phyloP scores from a whole-genome alignment of 2,329 filamentous ascomycete genomes.

The Aureobasidium sp. region DNA sequence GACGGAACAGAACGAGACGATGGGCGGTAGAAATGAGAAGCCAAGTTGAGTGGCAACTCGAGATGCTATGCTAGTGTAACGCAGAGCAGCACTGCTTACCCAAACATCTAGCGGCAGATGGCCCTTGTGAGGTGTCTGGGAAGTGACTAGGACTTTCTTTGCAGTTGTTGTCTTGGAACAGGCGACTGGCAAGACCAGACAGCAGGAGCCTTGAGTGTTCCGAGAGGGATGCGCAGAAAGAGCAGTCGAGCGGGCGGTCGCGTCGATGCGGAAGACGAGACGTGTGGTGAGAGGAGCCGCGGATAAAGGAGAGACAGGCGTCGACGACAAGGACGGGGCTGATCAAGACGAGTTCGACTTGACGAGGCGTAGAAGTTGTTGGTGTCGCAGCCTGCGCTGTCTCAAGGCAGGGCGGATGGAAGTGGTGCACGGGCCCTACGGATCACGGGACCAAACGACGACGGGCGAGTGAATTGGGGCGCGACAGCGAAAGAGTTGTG shows the following conservation, averaged over 20 bases:
- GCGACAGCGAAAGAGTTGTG: slow-evolving; percentile 3
- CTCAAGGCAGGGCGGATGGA: background rate
- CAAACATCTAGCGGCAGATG: slow-evolving; percentile 12
- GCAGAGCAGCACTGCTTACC: slow-evolving; percentile 9
- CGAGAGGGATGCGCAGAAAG: background rate
- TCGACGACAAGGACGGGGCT: background rate
- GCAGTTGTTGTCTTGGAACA: background rate
- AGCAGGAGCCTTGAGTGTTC: background rate
- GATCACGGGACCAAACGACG: background rate
- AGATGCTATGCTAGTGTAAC: slow-evolving; percentile 4
- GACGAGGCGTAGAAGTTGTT: background rate
- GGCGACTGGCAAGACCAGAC: background rate
- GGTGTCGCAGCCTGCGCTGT: background rate
- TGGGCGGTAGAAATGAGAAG: slow-evolving; percentile 15
- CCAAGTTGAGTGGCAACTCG: slow-evolving; percentile 12
- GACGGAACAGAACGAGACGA: background rate
- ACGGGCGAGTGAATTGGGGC: background rate
- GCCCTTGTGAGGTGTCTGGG: slow-evolving; percentile 9
- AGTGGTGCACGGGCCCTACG: background rate
- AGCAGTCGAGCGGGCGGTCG: background rate
- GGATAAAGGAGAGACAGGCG: background rate
- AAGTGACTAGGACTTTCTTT: background rate
- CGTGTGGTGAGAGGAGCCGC: background rate
- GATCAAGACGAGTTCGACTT: background rate
- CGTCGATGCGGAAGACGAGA: background rate